Conservation (phyloP, 192 early-diverging fungal species). For the Backusella morwellensis region DNA sequence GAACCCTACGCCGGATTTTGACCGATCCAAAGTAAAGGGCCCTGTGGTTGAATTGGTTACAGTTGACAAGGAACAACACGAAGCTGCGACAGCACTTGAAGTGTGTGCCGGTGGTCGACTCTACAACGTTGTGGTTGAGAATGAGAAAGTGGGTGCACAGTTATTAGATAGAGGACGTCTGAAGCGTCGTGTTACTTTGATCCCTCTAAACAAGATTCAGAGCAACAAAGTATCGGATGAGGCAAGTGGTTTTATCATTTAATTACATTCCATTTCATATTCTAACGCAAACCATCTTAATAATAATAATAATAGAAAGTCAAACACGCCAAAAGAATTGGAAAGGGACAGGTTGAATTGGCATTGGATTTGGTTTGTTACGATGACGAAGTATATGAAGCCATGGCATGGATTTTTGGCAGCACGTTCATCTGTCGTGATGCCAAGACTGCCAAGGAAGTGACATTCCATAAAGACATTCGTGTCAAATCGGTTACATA, state of each 20-base stretch:
- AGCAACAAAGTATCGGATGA: constrained; percentile 52
- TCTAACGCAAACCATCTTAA: background rate
- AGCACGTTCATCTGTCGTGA: constrained; percentile 88
- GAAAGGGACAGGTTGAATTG: constrained; percentile 84
- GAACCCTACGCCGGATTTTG: constrained; percentile 85
- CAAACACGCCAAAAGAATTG: constrained; percentile 71
- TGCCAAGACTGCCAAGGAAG: constrained; percentile 74
- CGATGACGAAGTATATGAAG: constrained; percentile 72
- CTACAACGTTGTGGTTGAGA: constrained; percentile 94
- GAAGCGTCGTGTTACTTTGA: constrained; percentile 79
- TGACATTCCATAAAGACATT: constrained; percentile 88
- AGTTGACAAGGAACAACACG: constrained; percentile 64
- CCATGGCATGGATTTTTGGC: constrained; percentile 96
- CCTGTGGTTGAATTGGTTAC: constrained; percentile 88
- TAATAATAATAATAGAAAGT: constrained; percentile 44
- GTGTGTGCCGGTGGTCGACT: constrained; percentile 92
- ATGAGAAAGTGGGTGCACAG: constrained; percentile 79
- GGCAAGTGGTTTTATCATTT: constrained; percentile 9
- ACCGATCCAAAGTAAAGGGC: constrained; percentile 86
- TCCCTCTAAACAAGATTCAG: constrained; percentile 96
- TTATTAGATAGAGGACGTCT: constrained; percentile 79
- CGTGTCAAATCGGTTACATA: constrained; percentile 89
- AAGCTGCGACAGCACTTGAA: constrained; percentile 82
- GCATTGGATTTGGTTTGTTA: constrained; percentile 84
- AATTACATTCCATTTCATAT: background rate